phyloP scores from a whole-genome alignment of 2,329 filamentous ascomycete species.

The Raffaelea ambrosiae region DNA sequence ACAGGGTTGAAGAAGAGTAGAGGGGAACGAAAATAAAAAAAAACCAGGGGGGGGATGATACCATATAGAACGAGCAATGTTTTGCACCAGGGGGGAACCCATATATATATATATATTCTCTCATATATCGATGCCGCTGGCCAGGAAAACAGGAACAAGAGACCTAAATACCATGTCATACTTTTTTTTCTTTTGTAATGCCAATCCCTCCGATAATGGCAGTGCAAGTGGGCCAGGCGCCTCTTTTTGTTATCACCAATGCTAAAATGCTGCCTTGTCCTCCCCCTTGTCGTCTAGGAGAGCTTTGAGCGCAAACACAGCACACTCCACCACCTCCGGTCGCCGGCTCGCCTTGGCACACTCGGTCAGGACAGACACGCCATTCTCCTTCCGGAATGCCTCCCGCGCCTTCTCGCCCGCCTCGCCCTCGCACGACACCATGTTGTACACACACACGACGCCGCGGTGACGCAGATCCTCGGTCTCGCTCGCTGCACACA shows the following conservation, averaged over 20 bases:
- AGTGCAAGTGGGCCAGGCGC: too few species aligned
- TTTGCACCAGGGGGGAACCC: too few species aligned
- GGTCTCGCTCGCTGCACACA: constrained; percentile 71
- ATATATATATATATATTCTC: not conserved
- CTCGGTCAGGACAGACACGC: constrained; percentile 59
- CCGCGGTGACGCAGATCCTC: constrained; percentile 65
- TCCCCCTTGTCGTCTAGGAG: constrained; percentile 38
- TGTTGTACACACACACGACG: constrained; percentile 64
- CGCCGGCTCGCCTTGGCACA: constrained; percentile 61
- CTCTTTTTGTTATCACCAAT: too few species aligned
- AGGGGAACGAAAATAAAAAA: too few species aligned
- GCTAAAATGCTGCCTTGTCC: too few species aligned
- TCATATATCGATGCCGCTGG: not conserved
- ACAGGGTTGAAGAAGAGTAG: constrained; percentile 35
- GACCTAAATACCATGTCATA: too few species aligned
- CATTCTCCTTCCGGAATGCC: constrained; percentile 53
- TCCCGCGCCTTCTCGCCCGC: constrained; percentile 52
- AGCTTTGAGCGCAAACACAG: constrained; percentile 64
- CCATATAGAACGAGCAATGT: too few species aligned
- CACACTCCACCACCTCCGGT: constrained; percentile 61
- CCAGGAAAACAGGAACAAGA: not conserved
- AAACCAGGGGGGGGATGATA: too few species aligned
- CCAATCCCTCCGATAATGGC: too few species aligned
- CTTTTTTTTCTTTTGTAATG: too few species aligned
- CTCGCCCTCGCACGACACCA: constrained; percentile 59